Conservation (phyloP, 2,329 filamentous ascomycete species). For the Neonectria magnoliae region DNA sequence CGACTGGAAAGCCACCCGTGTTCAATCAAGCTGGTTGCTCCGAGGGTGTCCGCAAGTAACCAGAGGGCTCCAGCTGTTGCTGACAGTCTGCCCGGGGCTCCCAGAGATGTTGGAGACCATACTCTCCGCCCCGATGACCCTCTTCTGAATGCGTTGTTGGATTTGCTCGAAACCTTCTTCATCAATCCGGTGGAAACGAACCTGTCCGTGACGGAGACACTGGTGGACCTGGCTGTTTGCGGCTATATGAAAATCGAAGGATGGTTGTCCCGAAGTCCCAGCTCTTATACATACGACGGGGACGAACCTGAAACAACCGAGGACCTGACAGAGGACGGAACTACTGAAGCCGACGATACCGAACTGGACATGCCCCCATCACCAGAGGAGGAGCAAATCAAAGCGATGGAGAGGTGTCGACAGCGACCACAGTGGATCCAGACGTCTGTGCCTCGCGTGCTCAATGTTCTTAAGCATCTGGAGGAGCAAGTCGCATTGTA, state of each 20-base stretch:
- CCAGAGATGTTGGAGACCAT: conserved; percentile 69
- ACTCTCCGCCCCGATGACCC: conserved; percentile 71
- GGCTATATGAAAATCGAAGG: conserved; percentile 86
- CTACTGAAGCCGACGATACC: conserved; percentile 33
- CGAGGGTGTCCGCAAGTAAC: conserved; percentile 66
- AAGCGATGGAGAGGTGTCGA: conserved; percentile 61
- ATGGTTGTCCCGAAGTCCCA: conserved; percentile 84
- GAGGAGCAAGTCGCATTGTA: conserved; percentile 71
- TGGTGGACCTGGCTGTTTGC: conserved; percentile 85
- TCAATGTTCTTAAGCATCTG: conserved; percentile 67
- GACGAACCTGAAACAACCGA: conserved; percentile 42
- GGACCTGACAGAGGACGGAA: conserved; percentile 19
- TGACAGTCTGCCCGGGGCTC: conserved; percentile 67
- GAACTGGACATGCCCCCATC: conserved; percentile 31
- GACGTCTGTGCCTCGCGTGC: conserved; percentile 62
- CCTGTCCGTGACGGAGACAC: conserved; percentile 82
- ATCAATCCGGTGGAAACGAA: conserved; percentile 93
- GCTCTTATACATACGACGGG: conserved; percentile 63
- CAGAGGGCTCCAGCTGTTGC: conserved; percentile 65
- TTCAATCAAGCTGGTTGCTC: conserved; percentile 73
- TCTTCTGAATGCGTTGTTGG: conserved; percentile 71
- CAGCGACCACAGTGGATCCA: conserved; percentile 63
- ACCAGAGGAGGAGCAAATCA: conserved; percentile 51
- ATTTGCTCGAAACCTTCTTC: conserved; percentile 83
- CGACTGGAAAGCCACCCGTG: conserved; percentile 79